Evolutionary conservation across 208 protist genomes (phyloP), one percentile per base, ranked within the genome.

Genomic region (Acanthamoeba triangularis): DNA sequence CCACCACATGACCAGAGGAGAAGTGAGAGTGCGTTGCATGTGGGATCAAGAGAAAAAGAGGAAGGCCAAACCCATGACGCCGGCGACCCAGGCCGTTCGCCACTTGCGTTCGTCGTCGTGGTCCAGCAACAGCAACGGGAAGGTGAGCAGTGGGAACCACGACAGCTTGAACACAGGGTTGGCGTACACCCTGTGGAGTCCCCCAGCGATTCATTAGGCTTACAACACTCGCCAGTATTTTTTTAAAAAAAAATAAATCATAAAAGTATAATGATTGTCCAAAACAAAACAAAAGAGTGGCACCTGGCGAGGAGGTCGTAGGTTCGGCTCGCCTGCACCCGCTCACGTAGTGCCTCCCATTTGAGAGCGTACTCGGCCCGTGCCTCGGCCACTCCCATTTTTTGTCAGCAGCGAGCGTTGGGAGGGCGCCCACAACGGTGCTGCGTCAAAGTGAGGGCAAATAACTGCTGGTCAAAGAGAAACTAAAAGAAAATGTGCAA

Each of bases 191-290:
- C 61, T 67, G 59, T 23, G 25, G 25, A 10, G 61, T 65, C 59
- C 10, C n/a, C 54, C 97, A 2, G 54, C 97, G 72, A n/a, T n/a
- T n/a, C 95, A 87, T 98, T 1, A 56, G 97, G 52, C 67, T 98
- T 18, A 88, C 28, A 0, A 67, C 98, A 56, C 99, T 98, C 0
- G 99, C 99, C 96, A 97, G n/a, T 99, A 14, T 41, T 41, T 41
- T 41, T 1, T 4, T 41, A 41, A 41, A 41, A 41, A 41, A 41
- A 41, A 41, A 41, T 41, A 4, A 41, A 41, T 49, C 16, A 49
- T 18, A 49, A 49, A 10, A 13, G 52, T 56, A 20, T 18, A 56
- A 16, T 14, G 52, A 13, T 18, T 14, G 3, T 14, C 11, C 2
- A 20, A 16, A 13, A 5, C 5, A 23, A 13, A 14, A 14, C 13